These are phyloP conservation scores for Trametes sp. DNA, from an alignment of 1,284 basidiomycete species.

Conservation along the genomic window DNA sequence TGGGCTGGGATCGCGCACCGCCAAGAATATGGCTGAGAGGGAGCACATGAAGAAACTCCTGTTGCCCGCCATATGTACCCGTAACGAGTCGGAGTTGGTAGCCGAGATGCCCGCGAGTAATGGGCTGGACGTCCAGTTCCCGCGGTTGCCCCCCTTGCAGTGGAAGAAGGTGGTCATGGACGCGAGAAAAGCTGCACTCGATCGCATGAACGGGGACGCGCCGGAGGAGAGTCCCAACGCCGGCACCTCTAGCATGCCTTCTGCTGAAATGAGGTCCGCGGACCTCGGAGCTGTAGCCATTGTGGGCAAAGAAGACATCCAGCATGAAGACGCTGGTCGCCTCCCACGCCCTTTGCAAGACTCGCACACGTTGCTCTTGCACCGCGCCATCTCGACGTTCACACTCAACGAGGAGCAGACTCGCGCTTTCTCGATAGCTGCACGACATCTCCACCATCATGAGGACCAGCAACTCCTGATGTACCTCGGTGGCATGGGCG, in stretches of 20 bases:
- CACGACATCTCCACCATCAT: not conserved
- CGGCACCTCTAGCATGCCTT: no score
- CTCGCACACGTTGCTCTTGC: not conserved
- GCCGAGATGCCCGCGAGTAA: no score
- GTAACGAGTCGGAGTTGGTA: not conserved
- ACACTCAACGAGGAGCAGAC: not conserved
- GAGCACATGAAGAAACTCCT: not conserved
- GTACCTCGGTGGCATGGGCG: conserved; percentile 44
- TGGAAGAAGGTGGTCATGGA: not conserved
- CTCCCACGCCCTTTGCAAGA: not conserved
- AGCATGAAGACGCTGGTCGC: not conserved
- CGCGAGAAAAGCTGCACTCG: not conserved
- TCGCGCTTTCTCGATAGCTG: not conserved
- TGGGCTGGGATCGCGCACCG: not conserved
- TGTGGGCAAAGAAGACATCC: not conserved
- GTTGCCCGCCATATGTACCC: not conserved
- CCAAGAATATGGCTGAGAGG: not conserved
- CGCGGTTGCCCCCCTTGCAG: not conserved
- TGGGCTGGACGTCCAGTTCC: not conserved
- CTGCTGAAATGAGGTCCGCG: not conserved
- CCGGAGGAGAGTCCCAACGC: not conserved
- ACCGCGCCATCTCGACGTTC: not conserved
- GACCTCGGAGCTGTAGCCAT: not conserved
- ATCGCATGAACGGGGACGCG: not conserved
- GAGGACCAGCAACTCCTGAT: conserved; percentile 20